Evolutionary conservation across 495 filamentous ascomycete genomes (phyloP).

Genomic region (Delitschia confertaspora): DNA sequence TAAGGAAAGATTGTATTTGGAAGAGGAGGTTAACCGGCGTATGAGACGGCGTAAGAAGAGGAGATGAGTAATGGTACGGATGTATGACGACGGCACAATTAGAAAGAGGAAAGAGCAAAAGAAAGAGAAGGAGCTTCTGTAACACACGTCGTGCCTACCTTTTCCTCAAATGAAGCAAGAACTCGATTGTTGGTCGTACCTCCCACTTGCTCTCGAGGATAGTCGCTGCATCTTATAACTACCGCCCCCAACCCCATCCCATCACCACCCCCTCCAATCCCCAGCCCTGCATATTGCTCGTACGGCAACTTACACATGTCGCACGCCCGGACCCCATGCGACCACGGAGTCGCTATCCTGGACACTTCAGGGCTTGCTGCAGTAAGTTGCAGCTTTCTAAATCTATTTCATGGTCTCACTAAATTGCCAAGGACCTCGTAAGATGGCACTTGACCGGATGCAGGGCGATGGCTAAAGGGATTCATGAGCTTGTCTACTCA

Average conservation of each 20-base stretch:
- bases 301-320: no score
- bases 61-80: no score
- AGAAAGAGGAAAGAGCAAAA: not conserved
- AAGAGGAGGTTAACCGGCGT: no score
- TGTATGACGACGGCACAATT: no score
- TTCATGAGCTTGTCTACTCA: no score
- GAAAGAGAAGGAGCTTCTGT: not conserved
- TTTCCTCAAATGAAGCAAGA: not conserved
- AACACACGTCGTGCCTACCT: not conserved
- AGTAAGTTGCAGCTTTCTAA: no score
- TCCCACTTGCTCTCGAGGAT: not conserved
- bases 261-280: no score
- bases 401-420: no score
- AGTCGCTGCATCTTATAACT: not conserved
- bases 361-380: conserved; percentile 11
- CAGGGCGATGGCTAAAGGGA: conserved; percentile 1
- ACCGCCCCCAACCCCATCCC: not conserved
- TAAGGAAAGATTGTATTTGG: not conserved
- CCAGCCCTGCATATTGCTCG: conserved; percentile 10
- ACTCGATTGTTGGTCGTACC: not conserved
- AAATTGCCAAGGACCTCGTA: conserved; percentile 9
- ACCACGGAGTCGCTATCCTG: conserved; percentile 17
- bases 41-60: no score
- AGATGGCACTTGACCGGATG: conserved; percentile 9
- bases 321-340: no score